Evolutionary conservation across 2,329 filamentous ascomycete species (phyloP).

Genomic region (Sarocladiaceae sp.): DNA sequence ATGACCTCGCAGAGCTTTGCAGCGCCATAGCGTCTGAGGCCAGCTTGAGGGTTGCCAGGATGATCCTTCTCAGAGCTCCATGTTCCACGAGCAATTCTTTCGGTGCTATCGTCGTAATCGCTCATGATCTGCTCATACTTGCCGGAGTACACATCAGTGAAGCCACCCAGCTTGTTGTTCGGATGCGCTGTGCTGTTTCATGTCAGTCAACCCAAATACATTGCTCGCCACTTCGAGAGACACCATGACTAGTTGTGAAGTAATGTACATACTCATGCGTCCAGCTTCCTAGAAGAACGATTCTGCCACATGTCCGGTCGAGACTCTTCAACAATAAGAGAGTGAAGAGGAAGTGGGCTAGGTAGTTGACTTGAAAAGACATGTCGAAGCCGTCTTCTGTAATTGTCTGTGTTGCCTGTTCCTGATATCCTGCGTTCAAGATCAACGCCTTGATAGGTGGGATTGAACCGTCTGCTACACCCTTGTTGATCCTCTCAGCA

Average conservation of each 20-base stretch:
- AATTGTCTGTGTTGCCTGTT: slow-evolving; percentile 18
- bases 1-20: slow-evolving; percentile 31
- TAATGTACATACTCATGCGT: background rate
- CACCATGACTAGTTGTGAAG: background rate
- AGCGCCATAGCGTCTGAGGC: slow-evolving; percentile 31
- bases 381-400: slow-evolving; percentile 24
- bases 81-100: slow-evolving; percentile 25
- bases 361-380: slow-evolving; percentile 27
- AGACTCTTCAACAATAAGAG: slow-evolving; percentile 26
- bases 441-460: slow-evolving; percentile 33
- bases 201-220: background rate
- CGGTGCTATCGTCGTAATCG: slow-evolving; percentile 14
- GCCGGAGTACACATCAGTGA: slow-evolving; percentile 18
- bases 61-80: slow-evolving; percentile 28
- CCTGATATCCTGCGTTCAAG: slow-evolving; percentile 24
- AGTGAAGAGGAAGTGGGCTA: slow-evolving; percentile 23
- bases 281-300: slow-evolving; percentile 23
- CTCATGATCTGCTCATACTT: background rate
- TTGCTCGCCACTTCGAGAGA: too few species aligned
- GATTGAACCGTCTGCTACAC: slow-evolving; percentile 23
- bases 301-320: slow-evolving; percentile 20
- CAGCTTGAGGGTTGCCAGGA: slow-evolving; percentile 16
- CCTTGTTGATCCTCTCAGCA: slow-evolving; percentile 22
- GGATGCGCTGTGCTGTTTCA: slow-evolving; percentile 20
- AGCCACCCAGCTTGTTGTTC: slow-evolving; percentile 18